Evolutionary conservation across 1,284 basidiomycete genomes (phyloP), one percentile per base, ranked within the genome.

Genomic region (Mycosarcoma mackinlayi): DNA sequence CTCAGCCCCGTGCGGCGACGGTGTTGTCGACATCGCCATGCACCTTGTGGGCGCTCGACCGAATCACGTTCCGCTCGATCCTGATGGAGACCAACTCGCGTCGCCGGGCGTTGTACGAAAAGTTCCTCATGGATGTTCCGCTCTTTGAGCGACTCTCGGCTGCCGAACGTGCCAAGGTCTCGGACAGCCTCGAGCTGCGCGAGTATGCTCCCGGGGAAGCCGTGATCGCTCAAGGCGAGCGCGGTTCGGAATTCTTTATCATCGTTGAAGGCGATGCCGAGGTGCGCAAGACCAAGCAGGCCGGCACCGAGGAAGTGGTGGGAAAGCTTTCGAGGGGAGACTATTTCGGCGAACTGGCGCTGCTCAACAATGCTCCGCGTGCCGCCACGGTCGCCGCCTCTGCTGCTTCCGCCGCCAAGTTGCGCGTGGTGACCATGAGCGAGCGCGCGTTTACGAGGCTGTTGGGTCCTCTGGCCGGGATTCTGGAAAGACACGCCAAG

Each of bases 61-160:
- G 95, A 52, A 93, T 96, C 77, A 98, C 94, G 1, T 98, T 98
- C 89, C 89, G 95, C 37, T 95, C 93, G n/a, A 98, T 98, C 84
- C 91, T 98, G 50, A 78, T 79, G 60, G 75, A 79, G 50, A 72
- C 77, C 42, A 80, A 79, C 62, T 59, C 68, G 45, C 87, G 91
- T 62, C 89, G 93, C 70, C 87, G 95, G 50, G 91, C 92, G 73
- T 93, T 97, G 90, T 97, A 98, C 83, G 94, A 98, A 83, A 88
- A 90, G 37, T 98, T 98, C 87, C 86, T 98, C 57, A 89, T 90
- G 28, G 92, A 91, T n/a, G 95, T 98, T 8, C 89, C 91, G 6
- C 88, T 98, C 51, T 87, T 98, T 42, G 89, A 91, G 35, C 91
- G 91, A 11, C 88, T 98, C 31, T 90, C 91, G 76, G 87, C 90